phyloP scores from a whole-genome alignment of 1,284 basidiomycete species.

The Ganoderma leucocontextum region DNA sequence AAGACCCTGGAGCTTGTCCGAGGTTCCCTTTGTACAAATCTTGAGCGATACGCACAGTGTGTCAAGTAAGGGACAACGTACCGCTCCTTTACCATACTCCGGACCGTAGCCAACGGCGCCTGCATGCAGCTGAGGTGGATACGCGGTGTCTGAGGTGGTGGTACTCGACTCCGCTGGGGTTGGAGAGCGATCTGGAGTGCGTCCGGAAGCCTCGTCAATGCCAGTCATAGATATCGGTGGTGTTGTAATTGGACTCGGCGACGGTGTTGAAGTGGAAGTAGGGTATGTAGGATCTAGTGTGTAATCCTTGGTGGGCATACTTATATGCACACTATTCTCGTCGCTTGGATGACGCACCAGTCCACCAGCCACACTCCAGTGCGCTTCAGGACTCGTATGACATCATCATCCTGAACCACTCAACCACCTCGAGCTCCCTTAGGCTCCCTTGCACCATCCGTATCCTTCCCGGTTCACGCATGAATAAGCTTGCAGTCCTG shows the following conservation, averaged over 20 bases:
- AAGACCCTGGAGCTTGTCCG: conserved; percentile 57
- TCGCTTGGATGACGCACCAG: conserved; percentile 19
- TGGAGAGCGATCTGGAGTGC: not conserved
- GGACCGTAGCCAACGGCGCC: conserved; percentile 53
- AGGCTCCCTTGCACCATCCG: too few relatives aligned
- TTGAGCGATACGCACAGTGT: not conserved
- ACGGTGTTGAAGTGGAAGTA: not conserved
- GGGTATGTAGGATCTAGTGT: not conserved
- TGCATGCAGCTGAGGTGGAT: conserved; percentile 50
- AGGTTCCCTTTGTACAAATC: conserved; percentile 46
- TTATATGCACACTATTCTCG: conserved; percentile 10
- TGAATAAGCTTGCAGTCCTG: too few relatives aligned
- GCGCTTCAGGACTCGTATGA: conserved; percentile 10
- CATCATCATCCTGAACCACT: conserved; percentile 11
- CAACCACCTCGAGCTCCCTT: not conserved
- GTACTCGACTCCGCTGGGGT: not conserved
- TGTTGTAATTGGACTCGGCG: not conserved
- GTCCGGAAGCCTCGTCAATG: not conserved
- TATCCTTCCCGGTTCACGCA: too few relatives aligned
- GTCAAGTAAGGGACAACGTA: conserved; percentile 28
- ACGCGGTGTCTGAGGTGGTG: conserved; percentile 21
- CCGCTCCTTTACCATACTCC: conserved; percentile 45
- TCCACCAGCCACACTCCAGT: not conserved
- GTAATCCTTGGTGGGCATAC: not conserved
- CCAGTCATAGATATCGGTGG: not conserved